Conservation (phyloP, 163 green algal genomes). For the Scenedesmus sp. region DNA sequence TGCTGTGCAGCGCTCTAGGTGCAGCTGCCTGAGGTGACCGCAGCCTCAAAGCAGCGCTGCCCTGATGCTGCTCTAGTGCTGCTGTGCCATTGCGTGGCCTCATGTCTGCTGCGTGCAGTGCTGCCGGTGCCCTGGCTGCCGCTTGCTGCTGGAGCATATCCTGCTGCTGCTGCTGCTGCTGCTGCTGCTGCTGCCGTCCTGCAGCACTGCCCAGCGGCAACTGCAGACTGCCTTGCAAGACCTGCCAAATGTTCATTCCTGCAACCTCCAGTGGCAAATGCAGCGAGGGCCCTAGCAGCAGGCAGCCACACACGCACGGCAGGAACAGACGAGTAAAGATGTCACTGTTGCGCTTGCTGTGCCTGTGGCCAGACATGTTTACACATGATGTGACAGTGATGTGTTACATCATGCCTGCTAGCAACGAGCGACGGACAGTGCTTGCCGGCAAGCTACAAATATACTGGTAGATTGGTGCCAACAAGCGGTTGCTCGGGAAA, state of each 20-base stretch:
- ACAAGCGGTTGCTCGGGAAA: no score
- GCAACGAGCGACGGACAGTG: not conserved
- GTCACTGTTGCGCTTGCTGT: no score
- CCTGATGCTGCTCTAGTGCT: not conserved
- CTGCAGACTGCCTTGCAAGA: constrained; percentile 46
- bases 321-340: no score
- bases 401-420: not conserved
- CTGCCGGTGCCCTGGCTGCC: not conserved
- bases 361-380: no score
- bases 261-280: constrained; percentile 34
- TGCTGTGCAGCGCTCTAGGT: not conserved
- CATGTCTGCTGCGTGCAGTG: not conserved
- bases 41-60: not conserved
- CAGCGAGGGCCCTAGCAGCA: constrained; percentile 20
- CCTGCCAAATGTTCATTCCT: constrained; percentile 51
- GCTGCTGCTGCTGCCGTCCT: constrained; percentile 19
- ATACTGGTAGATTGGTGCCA: not conserved
- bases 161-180: constrained; percentile 18
- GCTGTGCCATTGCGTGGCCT: not conserved
- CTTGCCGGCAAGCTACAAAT: not conserved
- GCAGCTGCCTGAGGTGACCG: not conserved
- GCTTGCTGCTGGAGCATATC: not conserved
- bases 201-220: not conserved
- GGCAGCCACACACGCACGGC: not conserved
- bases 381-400: not conserved